Percentiles rank a stretch among this genome's conserved stretches.
These are phyloP conservation scores for Candida pseudoglaebosa DNA, from an alignment of 805 yeast species.

Conservation along the genomic window DNA sequence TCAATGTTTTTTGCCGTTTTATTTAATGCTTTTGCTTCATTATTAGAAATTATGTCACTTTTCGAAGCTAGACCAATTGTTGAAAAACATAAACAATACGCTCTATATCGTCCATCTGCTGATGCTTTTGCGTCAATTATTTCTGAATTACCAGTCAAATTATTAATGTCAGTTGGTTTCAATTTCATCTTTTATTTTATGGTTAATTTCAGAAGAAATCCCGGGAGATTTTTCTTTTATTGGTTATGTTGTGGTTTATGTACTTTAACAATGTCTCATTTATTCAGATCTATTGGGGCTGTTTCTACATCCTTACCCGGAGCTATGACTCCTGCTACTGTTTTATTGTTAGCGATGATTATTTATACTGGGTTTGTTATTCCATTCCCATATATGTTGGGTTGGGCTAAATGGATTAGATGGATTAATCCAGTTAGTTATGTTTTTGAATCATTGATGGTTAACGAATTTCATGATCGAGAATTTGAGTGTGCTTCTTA, in stretches of 20 bases:
- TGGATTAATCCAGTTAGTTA: conserved; percentile 41
- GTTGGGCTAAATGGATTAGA: conserved; percentile 60
- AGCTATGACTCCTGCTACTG: conserved; percentile 44
- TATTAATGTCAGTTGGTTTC: conserved; percentile 27
- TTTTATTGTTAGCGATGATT: conserved; percentile 48
- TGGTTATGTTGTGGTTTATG: conserved; percentile 28
- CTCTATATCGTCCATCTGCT: conserved; percentile 70
- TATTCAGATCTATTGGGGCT: conserved; percentile 41
- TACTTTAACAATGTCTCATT: conserved; percentile 38
- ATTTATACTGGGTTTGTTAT: conserved; percentile 49
- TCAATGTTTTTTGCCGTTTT: conserved; percentile 57
- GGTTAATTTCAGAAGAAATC: conserved; percentile 37
- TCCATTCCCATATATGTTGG: conserved; percentile 45
- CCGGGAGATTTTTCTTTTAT: conserved; percentile 37
- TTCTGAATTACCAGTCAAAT: conserved; percentile 61
- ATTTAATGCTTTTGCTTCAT: conserved; percentile 56
- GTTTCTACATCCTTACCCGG: conserved; percentile 37
- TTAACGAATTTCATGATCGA: conserved; percentile 59
- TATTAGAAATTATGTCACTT: conserved; percentile 56
- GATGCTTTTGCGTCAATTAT: conserved; percentile 63
- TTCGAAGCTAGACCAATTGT: conserved; percentile 63
- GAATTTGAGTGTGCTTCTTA: conserved; percentile 51
- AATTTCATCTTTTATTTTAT: conserved; percentile 44
- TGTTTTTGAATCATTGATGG: conserved; percentile 55
- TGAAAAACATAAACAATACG: conserved; percentile 66